Percentiles rank a stretch among this genome's conserved stretches.
phyloP scores from a whole-genome alignment of 169 alveolate genomes.

The Amoebophrya sp. region DNA sequence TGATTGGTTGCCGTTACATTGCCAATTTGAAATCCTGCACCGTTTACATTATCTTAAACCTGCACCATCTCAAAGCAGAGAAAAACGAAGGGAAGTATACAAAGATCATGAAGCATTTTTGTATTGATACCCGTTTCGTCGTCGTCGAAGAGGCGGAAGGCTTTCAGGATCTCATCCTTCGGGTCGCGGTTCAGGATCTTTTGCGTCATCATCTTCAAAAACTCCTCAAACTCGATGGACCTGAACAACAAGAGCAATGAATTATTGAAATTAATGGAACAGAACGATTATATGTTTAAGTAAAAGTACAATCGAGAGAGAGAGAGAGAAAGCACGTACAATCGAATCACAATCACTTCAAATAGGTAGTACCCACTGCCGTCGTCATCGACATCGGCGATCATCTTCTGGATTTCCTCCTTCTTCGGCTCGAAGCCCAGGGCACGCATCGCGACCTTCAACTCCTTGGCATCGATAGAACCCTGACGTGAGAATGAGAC shows the following conservation, averaged over 20 bases:
- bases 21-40: too few relatives aligned
- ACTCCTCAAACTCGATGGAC: conserved; percentile 24
- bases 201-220: conserved; percentile 18
- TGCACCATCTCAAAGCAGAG: too few relatives aligned
- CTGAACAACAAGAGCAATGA: not conserved
- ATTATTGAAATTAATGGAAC: too few relatives aligned
- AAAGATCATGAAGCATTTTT: not conserved
- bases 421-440: conserved; percentile 96
- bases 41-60: too few relatives aligned
- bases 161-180: conserved; percentile 71
- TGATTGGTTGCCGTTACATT: too few relatives aligned
- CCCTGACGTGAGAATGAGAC: too few relatives aligned
- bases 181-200: conserved; percentile 59
- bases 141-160: conserved; percentile 86
- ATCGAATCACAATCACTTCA: not conserved
- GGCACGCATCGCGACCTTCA: conserved; percentile 97
- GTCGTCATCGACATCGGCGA: conserved; percentile 40
- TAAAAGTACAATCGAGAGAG: conserved; percentile 3
- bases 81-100: too few relatives aligned
- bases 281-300: too few relatives aligned
- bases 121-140: conserved; percentile 81
- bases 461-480: conserved; percentile 79
- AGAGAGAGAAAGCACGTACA: not conserved
- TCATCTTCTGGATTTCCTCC: conserved; percentile 65
- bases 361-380: conserved; percentile 13